A percentile compares a stretch with the other conserved stretches of the same genome.
Evolutionary conservation across 345 rosid species (phyloP).

Genomic region (Populus ilicifolia): DNA sequence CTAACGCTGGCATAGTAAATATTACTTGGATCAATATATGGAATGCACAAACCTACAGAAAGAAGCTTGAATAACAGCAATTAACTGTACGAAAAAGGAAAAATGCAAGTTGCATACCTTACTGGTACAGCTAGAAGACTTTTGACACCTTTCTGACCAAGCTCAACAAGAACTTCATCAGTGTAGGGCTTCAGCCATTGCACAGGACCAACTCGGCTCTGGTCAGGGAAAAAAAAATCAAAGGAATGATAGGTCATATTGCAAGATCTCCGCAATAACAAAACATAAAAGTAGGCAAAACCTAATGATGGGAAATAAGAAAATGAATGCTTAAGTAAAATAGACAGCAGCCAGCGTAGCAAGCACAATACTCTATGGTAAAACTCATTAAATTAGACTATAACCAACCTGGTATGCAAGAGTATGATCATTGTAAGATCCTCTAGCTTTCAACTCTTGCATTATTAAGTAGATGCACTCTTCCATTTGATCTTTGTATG

Average conservation of each 20-base stretch:
- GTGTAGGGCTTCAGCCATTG: conserved; percentile 96
- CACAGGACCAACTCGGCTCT: conserved; percentile 99
- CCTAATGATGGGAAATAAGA: neutral
- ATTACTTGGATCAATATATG: neutral
- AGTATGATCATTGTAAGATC: conserved; percentile 59
- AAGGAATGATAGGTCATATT: neutral
- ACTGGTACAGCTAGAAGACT: conserved; percentile 89
- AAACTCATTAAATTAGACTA: conserved; percentile 1
- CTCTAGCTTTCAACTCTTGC: conserved; percentile 78
- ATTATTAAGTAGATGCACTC: conserved; percentile 78
- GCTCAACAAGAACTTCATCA: conserved; percentile 85
- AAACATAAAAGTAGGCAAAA: neutral
- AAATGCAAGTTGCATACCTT: conserved; percentile 43
- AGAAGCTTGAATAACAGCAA: neutral
- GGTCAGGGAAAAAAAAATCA: conserved; percentile 13
- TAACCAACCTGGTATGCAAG: conserved; percentile 83
- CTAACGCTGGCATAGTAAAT: neutral
- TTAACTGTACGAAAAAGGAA: neutral
- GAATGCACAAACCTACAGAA: neutral
- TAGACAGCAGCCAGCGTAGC: neutral
- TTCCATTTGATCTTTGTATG: conserved; percentile 95
- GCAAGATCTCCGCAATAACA: neutral
- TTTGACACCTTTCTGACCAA: conserved; percentile 91
- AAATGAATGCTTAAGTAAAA: neutral
- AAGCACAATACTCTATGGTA: neutral